Percentiles rank a stretch among this genome's conserved stretches.
Conservation (phyloP, 805 yeast species). For the Starmerella sirachaensis region DNA sequence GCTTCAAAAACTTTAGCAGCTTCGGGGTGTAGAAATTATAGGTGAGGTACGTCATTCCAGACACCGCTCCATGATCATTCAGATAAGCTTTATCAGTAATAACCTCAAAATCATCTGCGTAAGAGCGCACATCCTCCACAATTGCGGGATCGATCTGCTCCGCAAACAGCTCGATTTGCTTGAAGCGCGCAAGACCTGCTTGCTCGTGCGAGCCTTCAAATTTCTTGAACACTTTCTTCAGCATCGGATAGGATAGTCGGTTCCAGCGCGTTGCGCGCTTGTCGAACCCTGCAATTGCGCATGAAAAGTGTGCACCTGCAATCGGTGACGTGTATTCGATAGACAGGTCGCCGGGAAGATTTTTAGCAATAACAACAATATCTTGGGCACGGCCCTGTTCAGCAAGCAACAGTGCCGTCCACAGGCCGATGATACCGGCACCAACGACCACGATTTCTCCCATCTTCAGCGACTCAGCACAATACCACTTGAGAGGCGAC, state of each 20-base stretch:
- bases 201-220: constrained; percentile 35
- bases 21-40: constrained; percentile 67
- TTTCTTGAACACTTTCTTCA: constrained; percentile 33
- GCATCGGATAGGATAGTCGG: constrained; percentile 42
- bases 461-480: constrained; percentile 5
- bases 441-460: constrained; percentile 31
- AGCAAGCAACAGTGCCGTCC: constrained; percentile 43
- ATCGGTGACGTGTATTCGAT: constrained; percentile 67
- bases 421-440: constrained; percentile 56
- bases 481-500: too few species aligned
- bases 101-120: constrained; percentile 37
- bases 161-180: constrained; percentile 54
- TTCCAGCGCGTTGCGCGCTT: constrained; percentile 40
- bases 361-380: constrained; percentile 51
- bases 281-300: constrained; percentile 47
- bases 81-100: constrained; percentile 31
- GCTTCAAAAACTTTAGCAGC: constrained; percentile 39
- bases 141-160: constrained; percentile 36
- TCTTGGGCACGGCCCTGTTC: constrained; percentile 31
- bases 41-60: constrained; percentile 45
- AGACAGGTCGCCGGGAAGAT: constrained; percentile 68
- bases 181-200: constrained; percentile 43
- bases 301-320: constrained; percentile 58
- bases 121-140: constrained; percentile 36
- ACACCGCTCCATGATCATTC: constrained; percentile 39